Percentiles rank a stretch among this genome's conserved stretches.
These are phyloP conservation scores for Lithospermum erythrorhizon DNA, from an alignment of 257 asterid genomes.

Conservation along the genomic window DNA sequence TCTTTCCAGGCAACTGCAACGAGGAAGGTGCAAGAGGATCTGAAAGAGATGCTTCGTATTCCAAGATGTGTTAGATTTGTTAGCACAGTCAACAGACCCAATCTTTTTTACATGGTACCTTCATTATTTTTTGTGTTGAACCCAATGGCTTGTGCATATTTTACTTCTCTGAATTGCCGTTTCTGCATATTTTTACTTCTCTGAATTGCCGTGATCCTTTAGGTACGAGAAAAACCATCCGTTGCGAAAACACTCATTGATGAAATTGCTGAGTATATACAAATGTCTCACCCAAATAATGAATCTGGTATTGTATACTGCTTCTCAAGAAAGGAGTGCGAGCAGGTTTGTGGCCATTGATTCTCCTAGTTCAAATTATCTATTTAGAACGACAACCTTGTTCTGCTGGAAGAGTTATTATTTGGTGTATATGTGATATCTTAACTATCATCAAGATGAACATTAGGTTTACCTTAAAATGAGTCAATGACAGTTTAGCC, in stretches of 20 bases:
- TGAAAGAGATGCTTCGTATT: constrained; percentile 79
- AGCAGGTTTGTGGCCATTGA: constrained; percentile 49
- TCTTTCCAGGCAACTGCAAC: constrained; percentile 87
- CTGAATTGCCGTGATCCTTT: constrained; percentile 11
- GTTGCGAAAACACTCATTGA: constrained; percentile 62
- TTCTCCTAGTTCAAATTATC: neutral
- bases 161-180: constrained; percentile 9
- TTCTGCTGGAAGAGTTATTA: neutral
- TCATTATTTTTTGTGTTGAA: constrained; percentile 11
- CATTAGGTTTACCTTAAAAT: neutral
- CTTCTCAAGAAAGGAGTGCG: constrained; percentile 96
- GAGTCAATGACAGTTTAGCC: no score
- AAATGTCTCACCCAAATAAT: constrained; percentile 65
- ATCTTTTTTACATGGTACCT: constrained; percentile 81
- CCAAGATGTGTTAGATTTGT: constrained; percentile 70
- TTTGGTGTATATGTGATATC: neutral
- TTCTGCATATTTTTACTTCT: constrained; percentile 11
- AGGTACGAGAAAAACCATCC: constrained; percentile 87
- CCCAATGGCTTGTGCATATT: constrained; percentile 9
- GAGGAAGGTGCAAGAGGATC: constrained; percentile 85
- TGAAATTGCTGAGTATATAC: constrained; percentile 73
- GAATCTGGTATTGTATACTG: constrained; percentile 98
- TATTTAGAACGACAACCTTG: neutral
- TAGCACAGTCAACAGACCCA: constrained; percentile 91
- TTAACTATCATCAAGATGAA: neutral